Evolutionary conservation across 202 grass and related monocot genomes (phyloP), one percentile per base, ranked within the genome.

Genomic region (Zizania palustris): DNA sequence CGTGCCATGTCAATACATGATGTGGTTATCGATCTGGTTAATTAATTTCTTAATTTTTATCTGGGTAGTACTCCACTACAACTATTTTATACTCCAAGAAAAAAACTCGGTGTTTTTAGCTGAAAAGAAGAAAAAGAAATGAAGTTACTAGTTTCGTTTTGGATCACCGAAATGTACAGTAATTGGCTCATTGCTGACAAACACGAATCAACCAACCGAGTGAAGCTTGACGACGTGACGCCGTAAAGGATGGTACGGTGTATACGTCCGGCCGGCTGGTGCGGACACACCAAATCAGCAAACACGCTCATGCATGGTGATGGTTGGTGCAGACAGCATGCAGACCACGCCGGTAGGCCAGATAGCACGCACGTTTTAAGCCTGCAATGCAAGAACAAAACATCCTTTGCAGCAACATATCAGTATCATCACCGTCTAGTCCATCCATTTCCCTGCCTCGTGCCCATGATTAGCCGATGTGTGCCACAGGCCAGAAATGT

Each of bases 1-100:
- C 7, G 33, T 10, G 18, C 46, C 35, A 72, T 63, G 77, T 61
- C 34, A n/a, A 70, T 60, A 14, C 54, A 40, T 7, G 38, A 70
- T 36, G 15, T 11, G 11, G 21, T 35, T 71, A 51, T 50, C 20
- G 36, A 72, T 36, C 28, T 38, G 58, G 3, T 11, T 13, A 58
- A 14, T 54, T 71, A 53, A 12, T 75, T 18, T 15, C 43, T 9
- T 55, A 4, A 19, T 55, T 0, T 28, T 28, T 65, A 14, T 49
- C 43, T 22, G 34, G 28, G 7, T n/a, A 0, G 6, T 5, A 63
- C 28, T 28, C 28, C 28, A 28, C 28, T 63, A 20, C 28, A 4
- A 49, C 44, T 39, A 22, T 55, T 9, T 2, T 20, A 20, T 20
- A 55, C n/a, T 55, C 51, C 51, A 19, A 18, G 18, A 8, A 46